Evolutionary conservation across 768 basidiomycete genomes (phyloP).

Genomic region (Boletus reticuloceps): DNA sequence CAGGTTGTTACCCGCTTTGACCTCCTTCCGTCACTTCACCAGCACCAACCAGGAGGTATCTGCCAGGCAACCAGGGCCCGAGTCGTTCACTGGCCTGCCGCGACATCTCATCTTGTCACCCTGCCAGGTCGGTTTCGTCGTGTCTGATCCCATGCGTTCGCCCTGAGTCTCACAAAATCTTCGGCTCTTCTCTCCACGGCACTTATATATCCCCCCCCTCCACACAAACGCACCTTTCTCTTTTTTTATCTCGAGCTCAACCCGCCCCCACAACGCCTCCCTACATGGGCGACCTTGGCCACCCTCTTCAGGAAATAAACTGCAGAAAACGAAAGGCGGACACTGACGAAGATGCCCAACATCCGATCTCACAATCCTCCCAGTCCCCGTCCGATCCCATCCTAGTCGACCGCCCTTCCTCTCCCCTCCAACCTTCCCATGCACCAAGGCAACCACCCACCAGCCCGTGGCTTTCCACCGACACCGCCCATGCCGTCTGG

Average conservation of each 20-base stretch:
- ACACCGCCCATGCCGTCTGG: constrained; percentile 34
- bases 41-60: constrained; percentile 16
- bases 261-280: constrained; percentile 20
- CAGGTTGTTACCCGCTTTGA: constrained; percentile 22
- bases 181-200: not conserved
- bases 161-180: constrained; percentile 31
- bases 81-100: not conserved
- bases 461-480: constrained; percentile 30
- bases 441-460: constrained; percentile 43
- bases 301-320: constrained; percentile 46
- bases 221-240: constrained; percentile 6
- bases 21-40: constrained; percentile 19
- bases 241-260: constrained; percentile 11
- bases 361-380: constrained; percentile 33
- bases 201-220: constrained; percentile 34
- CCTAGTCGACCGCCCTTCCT: constrained; percentile 32
- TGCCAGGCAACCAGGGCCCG: constrained; percentile 30
- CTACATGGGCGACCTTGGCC: constrained; percentile 62
- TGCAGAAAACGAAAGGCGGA: constrained; percentile 70
- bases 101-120: not conserved
- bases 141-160: constrained; percentile 29
- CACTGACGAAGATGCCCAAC: constrained; percentile 40
- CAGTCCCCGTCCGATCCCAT: constrained; percentile 30
- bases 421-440: constrained; percentile 12
- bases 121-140: constrained; percentile 25